Evolutionary conservation across 1,139 yeast species (phyloP).

Genomic region (Kazachstania sp.): DNA sequence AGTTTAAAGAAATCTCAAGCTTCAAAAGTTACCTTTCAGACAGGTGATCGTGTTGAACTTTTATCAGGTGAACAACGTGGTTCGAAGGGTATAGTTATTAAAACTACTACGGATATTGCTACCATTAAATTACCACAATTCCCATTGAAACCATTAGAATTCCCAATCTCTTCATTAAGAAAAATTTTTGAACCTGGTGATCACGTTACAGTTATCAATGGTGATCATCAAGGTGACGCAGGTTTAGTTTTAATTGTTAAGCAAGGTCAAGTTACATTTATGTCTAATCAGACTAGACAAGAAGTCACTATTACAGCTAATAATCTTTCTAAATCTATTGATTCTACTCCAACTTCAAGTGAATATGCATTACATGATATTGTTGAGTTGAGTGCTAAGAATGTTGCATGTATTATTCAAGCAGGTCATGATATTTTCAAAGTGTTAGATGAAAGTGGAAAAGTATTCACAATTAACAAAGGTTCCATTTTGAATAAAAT

Average conservation of each 20-base stretch:
- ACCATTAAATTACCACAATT: constrained; percentile 41
- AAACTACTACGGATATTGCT: constrained; percentile 37
- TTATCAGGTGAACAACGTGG: constrained; percentile 91
- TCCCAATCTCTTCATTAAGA: constrained; percentile 74
- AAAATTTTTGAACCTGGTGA: constrained; percentile 88
- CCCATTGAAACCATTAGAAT: constrained; percentile 45
- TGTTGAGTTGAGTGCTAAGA: constrained; percentile 78
- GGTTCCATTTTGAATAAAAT: constrained; percentile 74
- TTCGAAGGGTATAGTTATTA: constrained; percentile 69
- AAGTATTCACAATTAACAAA: constrained; percentile 62
- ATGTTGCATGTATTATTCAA: constrained; percentile 81
- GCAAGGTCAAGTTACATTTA: constrained; percentile 79
- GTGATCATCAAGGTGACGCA: constrained; percentile 86
- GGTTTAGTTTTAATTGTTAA: constrained; percentile 82
- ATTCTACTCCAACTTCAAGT: constrained; percentile 58
- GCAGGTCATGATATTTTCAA: constrained; percentile 82
- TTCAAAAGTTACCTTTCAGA: constrained; percentile 60
- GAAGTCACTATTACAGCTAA: constrained; percentile 91
- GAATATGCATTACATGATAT: constrained; percentile 82
- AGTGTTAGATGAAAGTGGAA: constrained; percentile 78
- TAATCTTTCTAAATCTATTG: constrained; percentile 71
- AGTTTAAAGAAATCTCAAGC: constrained; percentile 60
- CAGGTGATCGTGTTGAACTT: constrained; percentile 91
- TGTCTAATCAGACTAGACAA: constrained; percentile 79
- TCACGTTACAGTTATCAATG: constrained; percentile 87